phyloP scores from a whole-genome alignment of 176 grass and related monocot genomes.

The Oryza meyeriana region DNA sequence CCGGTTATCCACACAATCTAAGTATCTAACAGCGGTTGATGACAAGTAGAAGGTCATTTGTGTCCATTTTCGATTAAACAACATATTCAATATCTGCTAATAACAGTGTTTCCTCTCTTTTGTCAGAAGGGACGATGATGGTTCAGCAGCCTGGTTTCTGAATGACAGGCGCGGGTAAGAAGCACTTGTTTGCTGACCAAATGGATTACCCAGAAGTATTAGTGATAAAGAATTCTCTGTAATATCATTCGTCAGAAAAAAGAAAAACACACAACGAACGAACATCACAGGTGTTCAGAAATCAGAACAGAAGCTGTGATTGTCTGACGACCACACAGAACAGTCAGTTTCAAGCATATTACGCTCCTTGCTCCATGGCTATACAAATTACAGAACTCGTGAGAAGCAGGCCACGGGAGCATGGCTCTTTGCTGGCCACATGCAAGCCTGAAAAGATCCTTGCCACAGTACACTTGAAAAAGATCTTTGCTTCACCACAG shows the following conservation, averaged over 20 bases:
- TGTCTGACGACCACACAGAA: conserved; percentile 15
- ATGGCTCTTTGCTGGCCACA: conserved; percentile 7
- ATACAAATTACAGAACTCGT: background rate
- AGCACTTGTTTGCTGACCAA: background rate
- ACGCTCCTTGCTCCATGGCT: conserved; percentile 8
- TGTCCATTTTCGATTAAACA: too few species aligned
- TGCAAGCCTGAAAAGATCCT: conserved; percentile 15
- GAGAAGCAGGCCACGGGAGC: background rate
- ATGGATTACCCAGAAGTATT: background rate
- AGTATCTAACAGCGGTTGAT: background rate
- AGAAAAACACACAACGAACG: background rate
- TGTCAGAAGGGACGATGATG: too few species aligned
- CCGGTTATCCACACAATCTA: background rate
- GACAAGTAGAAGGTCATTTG: too few species aligned
- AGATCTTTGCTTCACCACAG: conserved; percentile 18
- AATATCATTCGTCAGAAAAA: background rate
- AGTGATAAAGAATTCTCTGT: background rate
- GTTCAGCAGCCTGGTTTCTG: background rate
- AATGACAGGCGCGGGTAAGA: background rate
- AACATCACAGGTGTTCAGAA: background rate
- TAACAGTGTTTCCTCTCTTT: too few species aligned
- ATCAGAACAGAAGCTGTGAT: background rate
- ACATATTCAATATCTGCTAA: background rate
- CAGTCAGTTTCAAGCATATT: background rate
- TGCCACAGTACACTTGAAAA: background rate